These are phyloP conservation scores for Aureobasidium sp. DNA, from an alignment of 2,329 filamentous ascomycete genomes.

Conservation along the genomic window DNA sequence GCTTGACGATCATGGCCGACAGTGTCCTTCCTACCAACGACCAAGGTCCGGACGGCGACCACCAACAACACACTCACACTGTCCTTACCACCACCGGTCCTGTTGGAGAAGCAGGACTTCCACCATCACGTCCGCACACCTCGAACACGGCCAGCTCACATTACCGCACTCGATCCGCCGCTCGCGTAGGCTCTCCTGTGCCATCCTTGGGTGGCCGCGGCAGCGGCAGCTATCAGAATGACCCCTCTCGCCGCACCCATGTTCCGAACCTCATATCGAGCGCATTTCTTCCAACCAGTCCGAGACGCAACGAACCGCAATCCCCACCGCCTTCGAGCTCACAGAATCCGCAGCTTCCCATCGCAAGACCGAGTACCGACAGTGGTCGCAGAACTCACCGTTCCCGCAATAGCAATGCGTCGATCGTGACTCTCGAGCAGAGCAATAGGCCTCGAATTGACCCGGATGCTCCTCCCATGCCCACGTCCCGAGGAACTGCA, in stretches of 20 bases:
- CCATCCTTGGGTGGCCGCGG: slow-evolving; percentile 16
- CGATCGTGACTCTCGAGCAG: slow-evolving; percentile 41
- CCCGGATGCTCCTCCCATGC: slow-evolving; percentile 42
- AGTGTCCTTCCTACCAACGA: neutral
- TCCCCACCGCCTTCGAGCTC: slow-evolving; percentile 21
- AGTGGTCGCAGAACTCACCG: slow-evolving; percentile 36
- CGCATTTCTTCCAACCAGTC: slow-evolving; percentile 97
- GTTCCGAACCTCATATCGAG: slow-evolving; percentile 82
- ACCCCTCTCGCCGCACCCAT: slow-evolving; percentile 60
- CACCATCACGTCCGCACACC: slow-evolving; percentile 38
- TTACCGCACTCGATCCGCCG: slow-evolving; percentile 14
- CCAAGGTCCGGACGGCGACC: neutral
- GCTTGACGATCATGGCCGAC: slow-evolving; percentile 12
- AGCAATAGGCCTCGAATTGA: slow-evolving; percentile 32
- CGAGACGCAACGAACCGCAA: slow-evolving; percentile 60
- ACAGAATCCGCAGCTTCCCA: slow-evolving; percentile 27
- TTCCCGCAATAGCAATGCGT: slow-evolving; percentile 53
- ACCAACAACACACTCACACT: slow-evolving; percentile 11
- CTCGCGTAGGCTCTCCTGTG: slow-evolving; percentile 21
- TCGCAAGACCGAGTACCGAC: slow-evolving; percentile 21
- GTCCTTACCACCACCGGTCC: slow-evolving; percentile 37
- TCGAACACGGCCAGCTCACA: slow-evolving; percentile 32
- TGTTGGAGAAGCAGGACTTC: slow-evolving; percentile 41
- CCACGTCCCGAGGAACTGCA: slow-evolving; percentile 72
- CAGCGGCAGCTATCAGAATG: slow-evolving; percentile 17